phyloP scores from a whole-genome alignment of 768 basidiomycete genomes.

The Trametes meyenii region DNA sequence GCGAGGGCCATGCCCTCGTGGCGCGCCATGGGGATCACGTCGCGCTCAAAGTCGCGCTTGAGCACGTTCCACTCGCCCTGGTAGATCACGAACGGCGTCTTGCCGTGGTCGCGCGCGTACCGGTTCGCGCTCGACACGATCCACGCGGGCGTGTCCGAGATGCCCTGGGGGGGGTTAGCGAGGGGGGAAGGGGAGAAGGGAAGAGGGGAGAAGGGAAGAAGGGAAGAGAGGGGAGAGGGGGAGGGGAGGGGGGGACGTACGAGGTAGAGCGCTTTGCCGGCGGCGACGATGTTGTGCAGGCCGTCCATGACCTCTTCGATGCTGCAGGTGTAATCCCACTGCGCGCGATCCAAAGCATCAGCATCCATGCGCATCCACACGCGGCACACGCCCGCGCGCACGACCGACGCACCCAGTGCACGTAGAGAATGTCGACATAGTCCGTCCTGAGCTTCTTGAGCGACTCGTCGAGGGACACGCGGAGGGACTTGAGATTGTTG shows the following conservation, averaged over 20 bases:
- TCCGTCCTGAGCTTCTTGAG: conserved; percentile 56
- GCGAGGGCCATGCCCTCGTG: not conserved
- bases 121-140: conserved; percentile 41
- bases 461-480: conserved; percentile 37
- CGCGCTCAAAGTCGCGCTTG: conserved; percentile 45
- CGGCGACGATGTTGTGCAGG: conserved; percentile 44
- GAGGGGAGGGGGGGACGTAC: conserved; percentile 21
- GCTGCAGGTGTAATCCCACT: conserved; percentile 40
- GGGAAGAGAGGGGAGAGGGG: not conserved
- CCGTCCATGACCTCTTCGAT: conserved; percentile 44
- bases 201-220: not conserved
- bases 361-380: not conserved
- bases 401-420: conserved; percentile 40
- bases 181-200: too few species aligned
- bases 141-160: conserved; percentile 42
- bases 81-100: conserved; percentile 48
- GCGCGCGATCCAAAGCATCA: not conserved
- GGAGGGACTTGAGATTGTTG: conserved; percentile 42
- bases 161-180: conserved; percentile 12
- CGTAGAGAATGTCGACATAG: conserved; percentile 59
- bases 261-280: conserved; percentile 47
- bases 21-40: conserved; percentile 41
- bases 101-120: conserved; percentile 41
- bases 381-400: not conserved
- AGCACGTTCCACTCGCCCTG: conserved; percentile 40